Evolutionary conservation across 768 basidiomycete species (phyloP).

Genomic region (Naematelia encephala): DNA sequence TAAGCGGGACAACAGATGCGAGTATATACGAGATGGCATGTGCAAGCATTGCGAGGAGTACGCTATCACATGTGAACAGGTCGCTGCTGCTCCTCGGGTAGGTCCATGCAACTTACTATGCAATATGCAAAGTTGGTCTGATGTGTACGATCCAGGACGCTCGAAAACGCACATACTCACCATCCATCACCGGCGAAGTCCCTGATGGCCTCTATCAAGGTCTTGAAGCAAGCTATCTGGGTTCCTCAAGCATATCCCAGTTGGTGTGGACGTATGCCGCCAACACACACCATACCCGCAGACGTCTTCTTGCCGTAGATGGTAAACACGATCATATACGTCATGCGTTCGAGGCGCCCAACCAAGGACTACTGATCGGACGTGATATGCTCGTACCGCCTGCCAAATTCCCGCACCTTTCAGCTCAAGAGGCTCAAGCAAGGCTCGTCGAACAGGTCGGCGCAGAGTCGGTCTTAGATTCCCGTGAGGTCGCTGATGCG

Average conservation of each 20-base stretch:
- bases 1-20: background rate
- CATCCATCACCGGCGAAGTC: background rate
- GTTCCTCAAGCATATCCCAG: constrained; percentile 1
- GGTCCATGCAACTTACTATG: too few relatives aligned
- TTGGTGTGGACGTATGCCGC: background rate
- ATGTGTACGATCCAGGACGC: background rate
- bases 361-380: constrained; percentile 2
- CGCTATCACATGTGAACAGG: background rate
- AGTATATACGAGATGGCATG: background rate
- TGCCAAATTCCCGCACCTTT: background rate
- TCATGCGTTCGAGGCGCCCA: background rate
- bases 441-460: constrained; percentile 3
- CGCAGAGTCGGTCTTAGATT: background rate
- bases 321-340: background rate
- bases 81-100: background rate
- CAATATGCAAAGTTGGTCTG: too few relatives aligned
- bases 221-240: constrained; percentile 6
- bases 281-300: background rate
- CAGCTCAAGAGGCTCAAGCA: background rate
- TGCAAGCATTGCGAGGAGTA: background rate
- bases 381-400: background rate
- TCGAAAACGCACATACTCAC: background rate
- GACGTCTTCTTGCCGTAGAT: background rate
- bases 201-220: constrained; percentile 1
- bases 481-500: background rate